phyloP scores from a whole-genome alignment of 2,329 filamentous ascomycete genomes.

The Triangularia verruculosa region DNA sequence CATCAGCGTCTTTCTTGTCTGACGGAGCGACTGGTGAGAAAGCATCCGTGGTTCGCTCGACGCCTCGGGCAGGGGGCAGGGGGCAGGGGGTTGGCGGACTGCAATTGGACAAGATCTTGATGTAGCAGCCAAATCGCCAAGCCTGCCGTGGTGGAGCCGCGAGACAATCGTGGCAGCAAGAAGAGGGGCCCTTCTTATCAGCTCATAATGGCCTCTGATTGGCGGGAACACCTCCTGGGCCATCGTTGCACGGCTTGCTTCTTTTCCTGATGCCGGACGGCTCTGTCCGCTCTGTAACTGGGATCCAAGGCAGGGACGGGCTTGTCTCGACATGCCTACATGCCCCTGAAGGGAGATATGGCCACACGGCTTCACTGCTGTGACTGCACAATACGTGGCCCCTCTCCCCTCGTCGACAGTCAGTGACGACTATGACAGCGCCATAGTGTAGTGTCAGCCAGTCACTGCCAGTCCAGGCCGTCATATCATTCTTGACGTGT shows the following conservation, averaged over 20 bases:
- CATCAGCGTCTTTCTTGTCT: neutral
- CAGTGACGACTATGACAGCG: constrained; percentile 10
- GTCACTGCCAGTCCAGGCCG: neutral
- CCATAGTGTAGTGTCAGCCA: constrained; percentile 1
- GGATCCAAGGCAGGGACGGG: neutral
- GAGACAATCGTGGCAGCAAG: constrained; percentile 4
- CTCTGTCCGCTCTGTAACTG: constrained; percentile 1
- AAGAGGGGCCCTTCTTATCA: constrained; percentile 25
- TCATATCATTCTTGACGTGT: constrained; percentile 1
- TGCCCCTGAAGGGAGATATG: too few species aligned
- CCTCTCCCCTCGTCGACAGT: neutral
- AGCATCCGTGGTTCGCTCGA: neutral
- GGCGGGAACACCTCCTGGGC: constrained; percentile 4
- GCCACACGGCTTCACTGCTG: too few species aligned
- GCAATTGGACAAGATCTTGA: constrained; percentile 13
- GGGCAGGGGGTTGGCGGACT: neutral
- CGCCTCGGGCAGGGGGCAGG: constrained; percentile 4
- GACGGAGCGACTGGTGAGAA: neutral
- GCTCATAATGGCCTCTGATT: constrained; percentile 17
- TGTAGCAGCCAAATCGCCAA: constrained; percentile 25
- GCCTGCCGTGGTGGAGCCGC: neutral
- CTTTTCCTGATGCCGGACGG: constrained; percentile 2
- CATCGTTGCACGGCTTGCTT: neutral
- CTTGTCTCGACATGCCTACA: neutral
- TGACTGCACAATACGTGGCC: constrained; percentile 4